Evolutionary conservation across 768 basidiomycete genomes (phyloP).

Genomic region (Asterophora parasitica): DNA sequence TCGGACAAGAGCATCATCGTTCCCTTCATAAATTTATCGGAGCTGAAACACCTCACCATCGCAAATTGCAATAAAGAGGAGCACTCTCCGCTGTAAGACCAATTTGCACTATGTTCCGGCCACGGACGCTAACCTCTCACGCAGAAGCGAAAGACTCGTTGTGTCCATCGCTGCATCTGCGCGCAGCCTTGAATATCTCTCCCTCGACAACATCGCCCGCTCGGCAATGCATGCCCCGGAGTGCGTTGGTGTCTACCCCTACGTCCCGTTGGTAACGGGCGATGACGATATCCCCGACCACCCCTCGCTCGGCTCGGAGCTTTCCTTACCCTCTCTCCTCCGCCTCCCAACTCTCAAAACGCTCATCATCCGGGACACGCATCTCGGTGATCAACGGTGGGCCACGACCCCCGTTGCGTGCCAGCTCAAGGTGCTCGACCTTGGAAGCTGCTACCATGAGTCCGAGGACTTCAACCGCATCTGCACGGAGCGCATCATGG

Average conservation of each 20-base stretch:
- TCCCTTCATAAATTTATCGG: constrained; percentile 39
- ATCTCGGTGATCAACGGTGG: constrained; percentile 62
- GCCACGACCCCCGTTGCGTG: constrained; percentile 45
- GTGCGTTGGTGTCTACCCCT: constrained; percentile 47
- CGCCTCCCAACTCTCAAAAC: constrained; percentile 55
- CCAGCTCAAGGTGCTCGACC: constrained; percentile 51
- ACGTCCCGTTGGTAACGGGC: constrained; percentile 55
- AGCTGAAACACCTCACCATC: constrained; percentile 44
- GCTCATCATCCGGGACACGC: constrained; percentile 65
- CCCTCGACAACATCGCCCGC: constrained; percentile 60
- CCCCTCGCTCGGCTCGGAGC: constrained; percentile 47
- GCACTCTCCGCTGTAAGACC: constrained; percentile 40
- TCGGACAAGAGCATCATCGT: constrained; percentile 45
- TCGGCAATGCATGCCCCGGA: constrained; percentile 63
- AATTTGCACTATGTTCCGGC: constrained; percentile 1
- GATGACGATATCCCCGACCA: constrained; percentile 59
- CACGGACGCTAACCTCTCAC: constrained; percentile 5
- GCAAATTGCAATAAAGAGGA: constrained; percentile 40
- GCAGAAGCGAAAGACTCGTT: constrained; percentile 63
- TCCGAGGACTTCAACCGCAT: constrained; percentile 46
- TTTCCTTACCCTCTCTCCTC: constrained; percentile 62
- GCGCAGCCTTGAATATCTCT: constrained; percentile 49
- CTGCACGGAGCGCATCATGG: constrained; percentile 59
- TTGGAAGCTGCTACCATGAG: constrained; percentile 53
- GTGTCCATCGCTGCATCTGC: constrained; percentile 63